Evolutionary conservation across 2,329 filamentous ascomycete species (phyloP).

Genomic region (Pseudogymnoascus sp.): DNA sequence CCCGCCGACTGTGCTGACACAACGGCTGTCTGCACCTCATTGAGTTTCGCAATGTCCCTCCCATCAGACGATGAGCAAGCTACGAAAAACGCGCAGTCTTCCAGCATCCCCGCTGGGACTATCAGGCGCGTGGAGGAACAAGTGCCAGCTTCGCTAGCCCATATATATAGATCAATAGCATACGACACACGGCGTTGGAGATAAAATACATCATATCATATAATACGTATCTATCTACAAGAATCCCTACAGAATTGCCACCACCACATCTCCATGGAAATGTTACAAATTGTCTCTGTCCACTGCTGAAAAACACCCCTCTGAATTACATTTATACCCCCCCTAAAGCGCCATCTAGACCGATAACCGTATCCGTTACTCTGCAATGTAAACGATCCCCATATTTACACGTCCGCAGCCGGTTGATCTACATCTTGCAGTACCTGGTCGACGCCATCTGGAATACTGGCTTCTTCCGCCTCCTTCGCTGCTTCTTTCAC

Average conservation of each 20-base stretch:
- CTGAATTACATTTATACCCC: not conserved
- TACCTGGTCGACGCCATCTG: constrained; percentile 1
- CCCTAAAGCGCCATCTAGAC: not conserved
- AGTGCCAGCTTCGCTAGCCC: not conserved
- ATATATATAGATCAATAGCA: not conserved
- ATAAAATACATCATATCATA: constrained; percentile 2
- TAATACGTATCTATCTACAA: constrained; percentile 5
- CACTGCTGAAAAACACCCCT: not conserved
- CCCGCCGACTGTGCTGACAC: not conserved
- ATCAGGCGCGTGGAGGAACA: not conserved
- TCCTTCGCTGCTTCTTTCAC: constrained; percentile 40
- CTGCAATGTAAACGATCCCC: not conserved
- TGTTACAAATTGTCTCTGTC: not conserved
- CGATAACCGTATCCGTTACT: not conserved
- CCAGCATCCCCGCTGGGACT: not conserved
- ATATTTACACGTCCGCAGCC: constrained; percentile 7
- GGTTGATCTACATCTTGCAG: constrained; percentile 6
- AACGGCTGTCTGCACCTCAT: not conserved
- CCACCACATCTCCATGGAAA: not conserved
- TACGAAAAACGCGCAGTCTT: not conserved
- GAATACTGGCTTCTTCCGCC: constrained; percentile 37
- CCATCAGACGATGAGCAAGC: not conserved
- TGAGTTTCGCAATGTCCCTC: not conserved
- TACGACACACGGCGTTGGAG: not conserved
- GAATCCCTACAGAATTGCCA: not conserved